Evolutionary conservation across 257 asterid species (phyloP).

Genomic region (Penstemon davidsonii): DNA sequence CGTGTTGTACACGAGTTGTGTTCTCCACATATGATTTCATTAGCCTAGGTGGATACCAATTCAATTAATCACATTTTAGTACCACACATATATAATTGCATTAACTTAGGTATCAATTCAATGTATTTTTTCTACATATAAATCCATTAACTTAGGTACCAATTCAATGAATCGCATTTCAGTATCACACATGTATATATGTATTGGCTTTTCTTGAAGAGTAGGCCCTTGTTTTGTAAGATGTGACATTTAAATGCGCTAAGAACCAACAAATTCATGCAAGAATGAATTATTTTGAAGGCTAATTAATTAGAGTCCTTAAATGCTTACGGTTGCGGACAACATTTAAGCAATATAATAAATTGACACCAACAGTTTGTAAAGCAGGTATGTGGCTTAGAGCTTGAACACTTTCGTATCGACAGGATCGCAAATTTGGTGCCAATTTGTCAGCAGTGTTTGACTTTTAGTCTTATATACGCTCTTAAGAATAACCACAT

Average conservation of each 20-base stretch:
- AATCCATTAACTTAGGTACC: not conserved
- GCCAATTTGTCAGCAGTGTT: not conserved
- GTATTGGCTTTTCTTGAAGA: no score
- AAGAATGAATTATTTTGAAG: no score
- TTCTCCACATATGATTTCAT: no score
- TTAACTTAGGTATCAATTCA: not conserved
- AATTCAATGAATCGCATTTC: no score
- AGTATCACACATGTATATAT: not conserved
- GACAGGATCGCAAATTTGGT: not conserved
- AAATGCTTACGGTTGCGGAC: not conserved
- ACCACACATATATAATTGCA: not conserved
- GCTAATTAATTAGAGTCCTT: not conserved
- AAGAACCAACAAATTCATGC: not conserved
- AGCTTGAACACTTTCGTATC: not conserved
- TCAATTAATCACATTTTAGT: no score
- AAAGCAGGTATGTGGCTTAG: not conserved
- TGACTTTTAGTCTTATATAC: no score
- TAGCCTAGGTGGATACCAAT: no score
- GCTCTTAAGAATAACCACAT: no score
- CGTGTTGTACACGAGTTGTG: no score
- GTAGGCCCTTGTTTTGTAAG: not conserved
- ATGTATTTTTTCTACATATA: not conserved
- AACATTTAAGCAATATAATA: not conserved
- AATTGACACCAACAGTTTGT: conserved; percentile 4
- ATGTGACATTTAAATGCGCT: conserved; percentile 1